A percentile compares a stretch with the other conserved stretches of the same genome.
phyloP scores from a whole-genome alignment of 441 rosid species.

The Pelargonium cotyledonis region DNA sequence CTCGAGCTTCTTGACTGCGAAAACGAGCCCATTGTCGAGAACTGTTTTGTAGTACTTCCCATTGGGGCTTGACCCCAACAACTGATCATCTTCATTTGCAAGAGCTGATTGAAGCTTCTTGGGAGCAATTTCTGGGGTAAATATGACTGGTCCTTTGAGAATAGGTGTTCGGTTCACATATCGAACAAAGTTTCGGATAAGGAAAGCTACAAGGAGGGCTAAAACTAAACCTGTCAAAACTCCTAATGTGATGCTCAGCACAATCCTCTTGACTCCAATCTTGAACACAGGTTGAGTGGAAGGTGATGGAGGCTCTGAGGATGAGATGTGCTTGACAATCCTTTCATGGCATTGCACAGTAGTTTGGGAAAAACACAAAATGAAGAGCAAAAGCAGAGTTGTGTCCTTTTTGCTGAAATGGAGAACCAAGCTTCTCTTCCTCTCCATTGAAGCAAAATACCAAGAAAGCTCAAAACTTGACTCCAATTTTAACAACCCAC shows the following conservation, averaged over 20 bases:
- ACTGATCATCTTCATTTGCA: slow-evolving; percentile 42
- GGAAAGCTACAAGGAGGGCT: slow-evolving; percentile 51
- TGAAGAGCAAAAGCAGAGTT: slow-evolving; percentile 33
- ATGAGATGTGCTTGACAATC: slow-evolving; percentile 36
- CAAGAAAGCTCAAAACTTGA: slow-evolving; percentile 9
- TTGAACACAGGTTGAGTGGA: slow-evolving; percentile 36
- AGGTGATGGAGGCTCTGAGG: slow-evolving; percentile 30
- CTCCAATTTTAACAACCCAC: slow-evolving; percentile 7
- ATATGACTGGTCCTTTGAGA: slow-evolving; percentile 85
- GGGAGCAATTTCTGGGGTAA: slow-evolving; percentile 68
- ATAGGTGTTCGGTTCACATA: slow-evolving; percentile 72
- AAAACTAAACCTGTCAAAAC: slow-evolving; percentile 54
- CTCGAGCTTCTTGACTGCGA: slow-evolving; percentile 75
- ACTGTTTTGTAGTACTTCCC: slow-evolving; percentile 69
- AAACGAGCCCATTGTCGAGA: slow-evolving; percentile 70
- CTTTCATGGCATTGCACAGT: slow-evolving; percentile 44
- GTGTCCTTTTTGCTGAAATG: slow-evolving; percentile 21
- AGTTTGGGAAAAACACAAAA: slow-evolving; percentile 31
- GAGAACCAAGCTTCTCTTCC: slow-evolving; percentile 24
- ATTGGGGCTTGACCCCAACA: slow-evolving; percentile 71
- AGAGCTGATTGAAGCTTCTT: slow-evolving; percentile 72
- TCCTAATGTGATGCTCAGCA: slow-evolving; percentile 59
- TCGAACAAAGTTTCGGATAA: slow-evolving; percentile 43
- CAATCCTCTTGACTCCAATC: slow-evolving; percentile 49
- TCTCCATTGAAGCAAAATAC: slow-evolving; percentile 37